These are phyloP conservation scores for Citrus cavaleriei DNA, from an alignment of 345 rosid genomes.

Conservation along the genomic window DNA sequence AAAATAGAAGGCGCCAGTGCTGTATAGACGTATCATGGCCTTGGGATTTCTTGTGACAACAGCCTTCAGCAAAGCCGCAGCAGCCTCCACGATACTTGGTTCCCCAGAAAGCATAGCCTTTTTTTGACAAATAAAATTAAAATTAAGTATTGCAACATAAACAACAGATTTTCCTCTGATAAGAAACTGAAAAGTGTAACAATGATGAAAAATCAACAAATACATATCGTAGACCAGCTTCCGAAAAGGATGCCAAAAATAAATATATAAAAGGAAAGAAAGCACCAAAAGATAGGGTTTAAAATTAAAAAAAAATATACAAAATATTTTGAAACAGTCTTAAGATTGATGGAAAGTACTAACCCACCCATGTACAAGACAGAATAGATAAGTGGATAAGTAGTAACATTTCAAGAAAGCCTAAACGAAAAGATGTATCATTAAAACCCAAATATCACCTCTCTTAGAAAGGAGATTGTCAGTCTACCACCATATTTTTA, in stretches of 20 bases:
- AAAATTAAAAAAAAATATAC: neutral
- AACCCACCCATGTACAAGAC: neutral
- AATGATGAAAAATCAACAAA: neutral
- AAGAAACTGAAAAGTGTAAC: neutral
- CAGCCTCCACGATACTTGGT: slow-evolving; percentile 93
- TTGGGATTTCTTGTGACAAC: slow-evolving; percentile 97
- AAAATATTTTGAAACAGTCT: neutral
- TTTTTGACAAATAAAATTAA: slow-evolving; percentile 15
- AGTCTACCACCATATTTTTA: neutral
- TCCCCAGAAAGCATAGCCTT: slow-evolving; percentile 97
- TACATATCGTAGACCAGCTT: neutral
- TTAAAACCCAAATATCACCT: neutral
- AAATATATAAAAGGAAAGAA: neutral
- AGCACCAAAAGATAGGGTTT: neutral
- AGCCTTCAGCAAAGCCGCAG: slow-evolving; percentile 90
- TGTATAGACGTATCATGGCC: slow-evolving; percentile 94
- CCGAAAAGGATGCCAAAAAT: neutral
- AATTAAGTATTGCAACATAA: slow-evolving; percentile 1
- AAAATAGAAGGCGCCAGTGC: slow-evolving; percentile 96
- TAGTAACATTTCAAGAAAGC: neutral
- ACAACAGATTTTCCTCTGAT: neutral
- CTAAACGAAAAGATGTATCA: neutral
- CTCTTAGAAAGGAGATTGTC: neutral
- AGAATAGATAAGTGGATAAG: neutral
- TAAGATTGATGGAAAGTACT: neutral